Conservation (phyloP, 371 early-diverging fungal species). For the Mortierella sp. region DNA sequence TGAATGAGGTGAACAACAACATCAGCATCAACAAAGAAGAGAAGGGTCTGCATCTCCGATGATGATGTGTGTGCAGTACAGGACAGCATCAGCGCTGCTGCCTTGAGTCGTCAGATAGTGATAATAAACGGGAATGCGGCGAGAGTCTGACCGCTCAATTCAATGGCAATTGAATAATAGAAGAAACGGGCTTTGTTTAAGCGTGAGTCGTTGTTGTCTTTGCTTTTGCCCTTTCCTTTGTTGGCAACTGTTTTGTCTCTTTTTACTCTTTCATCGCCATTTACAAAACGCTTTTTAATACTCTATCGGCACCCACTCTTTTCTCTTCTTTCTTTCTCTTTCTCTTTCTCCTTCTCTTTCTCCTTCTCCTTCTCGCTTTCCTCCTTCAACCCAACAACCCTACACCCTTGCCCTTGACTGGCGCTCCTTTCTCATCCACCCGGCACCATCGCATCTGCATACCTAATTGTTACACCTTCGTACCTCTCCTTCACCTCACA, state of each 20-base stretch:
- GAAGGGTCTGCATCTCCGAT: no score
- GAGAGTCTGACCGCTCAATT: neutral
- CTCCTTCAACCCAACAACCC: neutral
- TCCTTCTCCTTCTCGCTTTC: neutral
- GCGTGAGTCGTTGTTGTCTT: neutral
- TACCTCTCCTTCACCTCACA: neutral
- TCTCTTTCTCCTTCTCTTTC: constrained; percentile 2
- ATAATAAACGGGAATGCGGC: neutral
- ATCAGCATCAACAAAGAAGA: no score
- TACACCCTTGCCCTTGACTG: constrained; percentile 8
- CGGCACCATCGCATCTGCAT: neutral
- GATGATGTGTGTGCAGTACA: neutral
- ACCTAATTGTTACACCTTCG: neutral
- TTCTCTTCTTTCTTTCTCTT: neutral
- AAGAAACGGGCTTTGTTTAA: neutral
- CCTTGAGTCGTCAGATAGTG: neutral
- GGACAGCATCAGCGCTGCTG: neutral
- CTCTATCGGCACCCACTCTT: neutral
- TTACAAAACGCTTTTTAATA: neutral
- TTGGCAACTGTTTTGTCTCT: neutral
- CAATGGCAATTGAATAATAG: neutral
- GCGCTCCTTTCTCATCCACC: neutral
- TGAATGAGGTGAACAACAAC: no score
- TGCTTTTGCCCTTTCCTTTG: neutral
- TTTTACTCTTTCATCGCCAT: neutral